Base-by-base conservation (phyloP, 2,329 filamentous ascomycete genomes). In the Penicillium sp. region DNA sequence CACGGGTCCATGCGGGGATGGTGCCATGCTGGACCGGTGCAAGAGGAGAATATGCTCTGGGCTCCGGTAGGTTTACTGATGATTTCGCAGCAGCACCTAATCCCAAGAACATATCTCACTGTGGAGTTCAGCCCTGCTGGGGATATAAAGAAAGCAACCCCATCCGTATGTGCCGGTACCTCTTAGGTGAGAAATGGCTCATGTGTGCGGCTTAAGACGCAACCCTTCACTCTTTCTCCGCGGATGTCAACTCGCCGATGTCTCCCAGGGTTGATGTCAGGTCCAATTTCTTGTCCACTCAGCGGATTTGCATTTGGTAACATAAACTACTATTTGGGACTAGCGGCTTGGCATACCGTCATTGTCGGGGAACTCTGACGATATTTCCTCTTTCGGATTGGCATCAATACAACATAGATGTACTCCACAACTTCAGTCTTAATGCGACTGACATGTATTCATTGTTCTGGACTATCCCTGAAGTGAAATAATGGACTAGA, bases 241-340 rank as follows among this genome's bases (percentile, higher is more conserved):
- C 55, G 55, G 54, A 50, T 45, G 19, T 37, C 17, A 38, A 44
- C n/a, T 24, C 10, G 9, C 28, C 15, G 19, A 43, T 13, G 21
- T 24, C 19, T 15, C 6, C 15, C 8, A 39, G 24, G 37, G 37
- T 28, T n/a, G 5, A 31, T 39, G 35, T 13, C 37, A 42, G 22
- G 17, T 9, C 22, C 28, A 26, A 22, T 43, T 34, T 38, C 26
- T 44, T 31, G 32, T 49, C 66, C 67, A 68, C 48, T 66, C 62
- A 69, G 42, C 41, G 44, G 26, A 45, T 63, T 67, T 66, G 54
- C 39, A 55, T 69, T 67, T 59, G 54, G 64, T 69, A 69, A 69
- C 56, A 59, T 57, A 66, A 68, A 68, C 40, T 55, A 60, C 58
- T 15, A 2, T 46, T 59, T 22, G 8, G 58, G 54, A 53, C 38